Percentiles rank a stretch among this genome's conserved stretches.
Evolutionary conservation across 148 eudicot species (phyloP).

Genomic region (Suaeda aralocaspica): DNA sequence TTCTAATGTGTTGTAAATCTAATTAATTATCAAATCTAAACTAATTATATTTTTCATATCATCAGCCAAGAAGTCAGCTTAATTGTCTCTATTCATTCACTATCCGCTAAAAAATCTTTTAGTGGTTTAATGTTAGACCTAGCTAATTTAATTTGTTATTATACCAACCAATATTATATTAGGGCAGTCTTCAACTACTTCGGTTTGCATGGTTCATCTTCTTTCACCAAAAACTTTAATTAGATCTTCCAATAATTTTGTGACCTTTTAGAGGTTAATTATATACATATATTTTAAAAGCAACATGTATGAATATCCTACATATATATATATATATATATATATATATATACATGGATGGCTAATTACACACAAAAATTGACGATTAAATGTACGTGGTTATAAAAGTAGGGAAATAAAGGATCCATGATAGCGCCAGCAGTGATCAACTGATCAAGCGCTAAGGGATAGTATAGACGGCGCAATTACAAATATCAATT

Average conservation of each 20-base stretch:
- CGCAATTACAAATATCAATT: too few relatives aligned
- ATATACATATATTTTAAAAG: too few relatives aligned
- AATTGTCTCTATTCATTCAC: slow-evolving; percentile 21
- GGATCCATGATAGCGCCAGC: too few relatives aligned
- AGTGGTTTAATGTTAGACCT: slow-evolving; percentile 8
- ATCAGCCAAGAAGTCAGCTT: slow-evolving; percentile 36
- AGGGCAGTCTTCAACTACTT: slow-evolving; percentile 34
- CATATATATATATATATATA: too few relatives aligned
- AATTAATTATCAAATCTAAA: too few relatives aligned
- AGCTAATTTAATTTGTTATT: slow-evolving; percentile 1
- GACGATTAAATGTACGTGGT: too few relatives aligned
- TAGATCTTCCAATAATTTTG: slow-evolving; percentile 9
- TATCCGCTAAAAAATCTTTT: neutral
- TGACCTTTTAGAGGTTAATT: neutral
- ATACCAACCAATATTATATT: neutral
- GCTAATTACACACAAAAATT: too few relatives aligned
- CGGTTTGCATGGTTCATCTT: slow-evolving; percentile 46
- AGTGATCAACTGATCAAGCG: too few relatives aligned
- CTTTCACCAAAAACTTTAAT: slow-evolving; percentile 35
- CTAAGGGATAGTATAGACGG: too few relatives aligned
- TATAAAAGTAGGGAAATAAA: too few relatives aligned
- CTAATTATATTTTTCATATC: slow-evolving; percentile 3
- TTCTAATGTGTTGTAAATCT: neutral
- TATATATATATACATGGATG: too few relatives aligned
- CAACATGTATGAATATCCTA: slow-evolving; percentile 21